phyloP scores from a whole-genome alignment of 768 basidiomycete species.

The Agrocybe chaxingu region DNA sequence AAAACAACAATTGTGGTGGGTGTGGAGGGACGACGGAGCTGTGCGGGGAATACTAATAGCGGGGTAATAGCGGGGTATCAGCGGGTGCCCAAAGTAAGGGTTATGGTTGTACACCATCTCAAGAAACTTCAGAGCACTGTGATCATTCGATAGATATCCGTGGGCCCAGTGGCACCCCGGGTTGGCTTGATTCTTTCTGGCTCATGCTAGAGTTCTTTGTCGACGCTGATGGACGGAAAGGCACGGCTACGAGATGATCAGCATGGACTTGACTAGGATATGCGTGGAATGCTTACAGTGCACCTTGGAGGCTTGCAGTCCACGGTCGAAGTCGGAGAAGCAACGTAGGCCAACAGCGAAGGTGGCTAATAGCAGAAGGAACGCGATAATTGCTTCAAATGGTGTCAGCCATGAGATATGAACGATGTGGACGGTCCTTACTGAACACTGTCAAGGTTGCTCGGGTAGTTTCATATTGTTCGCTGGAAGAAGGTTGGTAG shows the following conservation, averaged over 20 bases:
- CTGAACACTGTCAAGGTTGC: conserved; percentile 81
- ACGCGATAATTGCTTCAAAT: conserved; percentile 64
- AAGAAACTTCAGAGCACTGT: neutral
- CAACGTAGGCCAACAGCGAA: conserved; percentile 77
- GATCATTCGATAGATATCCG: conserved; percentile 76
- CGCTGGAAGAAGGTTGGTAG: conserved; percentile 57
- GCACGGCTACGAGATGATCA: conserved; percentile 38
- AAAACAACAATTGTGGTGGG: too few relatives aligned
- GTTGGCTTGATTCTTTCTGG: conserved; percentile 45
- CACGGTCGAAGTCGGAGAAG: conserved; percentile 79
- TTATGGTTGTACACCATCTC: neutral
- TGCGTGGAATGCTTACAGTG: conserved; percentile 54
- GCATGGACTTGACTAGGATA: conserved; percentile 20
- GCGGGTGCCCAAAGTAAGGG: too few relatives aligned
- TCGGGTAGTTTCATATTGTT: conserved; percentile 67
- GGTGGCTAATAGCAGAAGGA: conserved; percentile 69
- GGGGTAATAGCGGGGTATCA: too few relatives aligned
- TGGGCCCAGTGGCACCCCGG: conserved; percentile 52
- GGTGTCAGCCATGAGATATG: neutral
- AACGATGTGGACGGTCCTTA: conserved; percentile 26
- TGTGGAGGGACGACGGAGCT: too few relatives aligned
- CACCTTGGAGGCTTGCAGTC: conserved; percentile 70
- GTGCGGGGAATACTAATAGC: too few relatives aligned
- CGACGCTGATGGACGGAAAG: conserved; percentile 42
- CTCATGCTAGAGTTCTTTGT: conserved; percentile 39